These are phyloP conservation scores for Leccinum subtestaceum DNA, from an alignment of 768 basidiomycete species.

Conservation along the genomic window DNA sequence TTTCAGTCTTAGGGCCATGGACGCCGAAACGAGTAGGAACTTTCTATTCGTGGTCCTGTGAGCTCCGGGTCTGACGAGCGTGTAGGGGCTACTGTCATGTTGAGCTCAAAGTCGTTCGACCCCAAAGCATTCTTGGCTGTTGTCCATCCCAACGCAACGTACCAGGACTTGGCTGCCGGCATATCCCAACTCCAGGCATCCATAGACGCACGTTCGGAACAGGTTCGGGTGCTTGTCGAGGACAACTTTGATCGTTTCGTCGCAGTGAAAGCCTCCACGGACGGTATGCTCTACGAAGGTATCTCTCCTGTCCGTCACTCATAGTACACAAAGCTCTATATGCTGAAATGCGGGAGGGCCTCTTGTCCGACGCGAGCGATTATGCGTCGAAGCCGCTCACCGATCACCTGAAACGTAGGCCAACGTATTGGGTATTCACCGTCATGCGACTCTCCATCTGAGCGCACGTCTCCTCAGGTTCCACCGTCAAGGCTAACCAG, in stretches of 20 bases:
- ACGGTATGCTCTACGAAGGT: constrained; percentile 52
- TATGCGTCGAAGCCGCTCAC: constrained; percentile 80
- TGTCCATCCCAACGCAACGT: constrained; percentile 93
- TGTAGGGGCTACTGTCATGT: constrained; percentile 74
- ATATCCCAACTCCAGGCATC: constrained; percentile 70
- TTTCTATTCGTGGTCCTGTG: constrained; percentile 9
- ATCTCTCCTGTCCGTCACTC: neutral
- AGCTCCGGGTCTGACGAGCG: constrained; percentile 5
- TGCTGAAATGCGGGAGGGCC: constrained; percentile 89
- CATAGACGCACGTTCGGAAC: constrained; percentile 89
- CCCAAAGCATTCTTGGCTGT: constrained; percentile 90
- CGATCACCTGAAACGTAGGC: constrained; percentile 81
- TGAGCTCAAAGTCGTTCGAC: constrained; percentile 93
- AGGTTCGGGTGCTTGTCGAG: constrained; percentile 92
- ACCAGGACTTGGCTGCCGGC: constrained; percentile 83
- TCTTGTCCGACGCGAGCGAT: constrained; percentile 72
- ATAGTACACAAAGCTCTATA: constrained; percentile 67
- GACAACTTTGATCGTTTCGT: constrained; percentile 99
- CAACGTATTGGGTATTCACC: neutral
- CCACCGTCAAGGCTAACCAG: constrained; percentile 90
- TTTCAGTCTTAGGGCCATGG: constrained; percentile 60
- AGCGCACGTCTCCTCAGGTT: constrained; percentile 47
- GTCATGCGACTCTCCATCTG: neutral
- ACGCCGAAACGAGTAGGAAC: constrained; percentile 67
- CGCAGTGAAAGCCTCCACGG: constrained; percentile 94